These are phyloP conservation scores for Pseudovirgaria hyperparasitica DNA, from an alignment of 2,329 filamentous ascomycete genomes.

Conservation along the genomic window DNA sequence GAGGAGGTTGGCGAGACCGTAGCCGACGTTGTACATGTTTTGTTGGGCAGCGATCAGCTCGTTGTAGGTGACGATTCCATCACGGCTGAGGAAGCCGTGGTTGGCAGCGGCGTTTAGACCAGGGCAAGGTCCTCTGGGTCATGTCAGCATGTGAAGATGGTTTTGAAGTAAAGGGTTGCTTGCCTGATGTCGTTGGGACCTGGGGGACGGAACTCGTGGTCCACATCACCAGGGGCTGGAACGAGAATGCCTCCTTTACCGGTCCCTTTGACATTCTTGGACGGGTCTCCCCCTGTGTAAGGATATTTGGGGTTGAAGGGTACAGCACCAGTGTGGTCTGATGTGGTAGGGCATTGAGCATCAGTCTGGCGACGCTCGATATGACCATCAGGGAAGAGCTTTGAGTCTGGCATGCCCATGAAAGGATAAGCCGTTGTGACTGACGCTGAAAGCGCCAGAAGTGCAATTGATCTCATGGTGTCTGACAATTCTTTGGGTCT, in stretches of 20 bases:
- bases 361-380: no score
- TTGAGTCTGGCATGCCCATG: no score
- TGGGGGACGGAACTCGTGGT: conserved; percentile 25
- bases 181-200: conserved; percentile 25
- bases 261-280: no score
- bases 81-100: conserved; percentile 26
- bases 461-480: no score
- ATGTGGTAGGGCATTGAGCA: conserved; percentile 28
- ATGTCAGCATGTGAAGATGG: no score
- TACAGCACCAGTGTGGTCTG: conserved; percentile 24
- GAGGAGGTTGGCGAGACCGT: conserved; percentile 27
- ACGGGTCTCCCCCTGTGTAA: conserved; percentile 29
- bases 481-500: no score
- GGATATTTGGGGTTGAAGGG: conserved; percentile 22
- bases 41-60: conserved; percentile 34
- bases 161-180: no score
- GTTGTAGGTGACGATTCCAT: conserved; percentile 29
- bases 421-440: no score
- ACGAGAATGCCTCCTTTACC: conserved; percentile 31
- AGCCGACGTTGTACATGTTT: conserved; percentile 33
- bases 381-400: no score
- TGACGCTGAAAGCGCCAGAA: no score
- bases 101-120: conserved; percentile 32
- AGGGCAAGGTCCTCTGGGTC: conserved; percentile 30
- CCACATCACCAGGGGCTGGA: conserved; percentile 28